Base-by-base conservation (phyloP, 768 basidiomycete genomes). In the Boletus sp. region DNA sequence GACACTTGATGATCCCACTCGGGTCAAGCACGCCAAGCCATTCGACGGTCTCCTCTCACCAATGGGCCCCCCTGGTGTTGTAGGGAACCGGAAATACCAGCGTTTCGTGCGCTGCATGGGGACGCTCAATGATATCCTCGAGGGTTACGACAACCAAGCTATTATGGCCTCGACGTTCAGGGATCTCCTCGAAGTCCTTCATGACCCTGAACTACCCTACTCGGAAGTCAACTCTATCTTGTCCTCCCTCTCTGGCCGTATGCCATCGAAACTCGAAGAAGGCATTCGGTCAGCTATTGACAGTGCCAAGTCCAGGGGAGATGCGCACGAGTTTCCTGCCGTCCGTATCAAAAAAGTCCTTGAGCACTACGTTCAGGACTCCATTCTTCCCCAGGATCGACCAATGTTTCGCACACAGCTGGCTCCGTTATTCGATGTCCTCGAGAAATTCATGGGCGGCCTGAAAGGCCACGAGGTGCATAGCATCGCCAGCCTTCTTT, bases 11-110 rank as follows among this genome's bases (percentile, higher is more conserved):
- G 95, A 98, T 70, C 97, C 96, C 37, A 82, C 84, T 54, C 93
- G 93, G 53, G 97, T 98, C 68, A 97, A 93, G 68, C 96, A 98
- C 67, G 96, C 97, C 54, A 98, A 96, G 74, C 96, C 96, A 2
- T 98, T 98, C 70, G 94, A 98, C 65, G 94, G 93, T 50, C 87
- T 94, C 41, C 83, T 98, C 11, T 92, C 96, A 15, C 63, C 83
- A 17, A 86, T 94, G 81, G 97, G 96, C 27, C 76, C 83, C 30
- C 94, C 95, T 40, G 85, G 83, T 54, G 85, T 96, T 54, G 74
- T 88, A 56, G 95, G 94, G 43, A 89, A 82, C 75, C 96, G 94
- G 75, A 83, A 93, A 37, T 87, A 97, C 68, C 97, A 99, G 70
- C 84, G 83, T 54, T 83, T 93, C 54, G 76, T 81, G 50, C 83